These are phyloP conservation scores for Mycena chlorophos DNA, from an alignment of 768 basidiomycete species.

Conservation along the genomic window DNA sequence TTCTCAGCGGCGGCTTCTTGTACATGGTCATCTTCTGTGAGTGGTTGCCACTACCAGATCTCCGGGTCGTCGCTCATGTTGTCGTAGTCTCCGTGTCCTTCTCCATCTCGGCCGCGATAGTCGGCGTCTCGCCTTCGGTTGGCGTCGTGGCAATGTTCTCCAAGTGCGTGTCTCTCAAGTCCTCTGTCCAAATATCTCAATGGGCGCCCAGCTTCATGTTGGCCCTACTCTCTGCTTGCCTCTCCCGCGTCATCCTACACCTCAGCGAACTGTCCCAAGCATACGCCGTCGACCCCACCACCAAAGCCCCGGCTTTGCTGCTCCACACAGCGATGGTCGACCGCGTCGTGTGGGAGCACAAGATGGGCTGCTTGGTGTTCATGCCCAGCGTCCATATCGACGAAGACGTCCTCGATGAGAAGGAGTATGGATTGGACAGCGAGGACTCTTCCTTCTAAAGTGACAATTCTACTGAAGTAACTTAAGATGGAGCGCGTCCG, in stretches of 20 bases:
- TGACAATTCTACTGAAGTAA: no score
- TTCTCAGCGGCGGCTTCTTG: slow-evolving; percentile 17
- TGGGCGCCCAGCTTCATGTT: slow-evolving; percentile 24
- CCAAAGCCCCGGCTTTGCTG: slow-evolving; percentile 19
- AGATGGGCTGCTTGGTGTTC: slow-evolving; percentile 22
- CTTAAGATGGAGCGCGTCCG: no score
- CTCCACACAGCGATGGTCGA: slow-evolving; percentile 19
- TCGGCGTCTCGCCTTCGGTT: slow-evolving; percentile 21
- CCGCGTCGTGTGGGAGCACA: slow-evolving; percentile 19
- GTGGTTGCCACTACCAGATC: neutral
- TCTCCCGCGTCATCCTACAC: slow-evolving; percentile 22
- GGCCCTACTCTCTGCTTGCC: slow-evolving; percentile 20
- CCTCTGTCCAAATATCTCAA: neutral
- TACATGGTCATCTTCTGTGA: slow-evolving; percentile 22
- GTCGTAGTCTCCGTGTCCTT: slow-evolving; percentile 19
- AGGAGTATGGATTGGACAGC: no score
- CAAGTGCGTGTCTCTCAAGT: no score
- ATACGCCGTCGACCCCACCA: slow-evolving; percentile 14
- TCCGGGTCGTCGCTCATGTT: neutral
- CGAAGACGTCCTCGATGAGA: no score
- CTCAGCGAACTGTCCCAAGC: slow-evolving; percentile 15
- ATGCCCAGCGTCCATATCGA: slow-evolving; percentile 10
- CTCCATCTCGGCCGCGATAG: slow-evolving; percentile 21
- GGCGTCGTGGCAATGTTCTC: slow-evolving; percentile 23
- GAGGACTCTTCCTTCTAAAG: no score